Evolutionary conservation across 305 asterid species (phyloP).

Genomic region (Solanum aculeatissimum): DNA sequence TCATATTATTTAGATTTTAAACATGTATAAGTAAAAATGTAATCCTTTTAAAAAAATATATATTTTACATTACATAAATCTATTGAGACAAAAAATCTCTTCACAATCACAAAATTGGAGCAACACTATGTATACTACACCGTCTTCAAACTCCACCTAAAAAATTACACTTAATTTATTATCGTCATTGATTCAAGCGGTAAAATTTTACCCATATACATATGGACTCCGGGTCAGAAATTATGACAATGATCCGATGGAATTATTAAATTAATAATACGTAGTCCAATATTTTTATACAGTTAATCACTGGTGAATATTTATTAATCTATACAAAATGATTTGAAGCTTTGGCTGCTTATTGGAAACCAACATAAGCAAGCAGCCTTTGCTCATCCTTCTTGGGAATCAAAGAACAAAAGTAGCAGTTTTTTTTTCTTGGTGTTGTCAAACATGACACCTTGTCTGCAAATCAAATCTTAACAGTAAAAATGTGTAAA

Average conservation of each 20-base stretch:
- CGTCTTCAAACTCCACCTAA: rapidly evolving
- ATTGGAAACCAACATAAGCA: background rate
- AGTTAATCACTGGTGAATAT: no score
- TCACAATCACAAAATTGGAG: background rate
- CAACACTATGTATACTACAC: background rate
- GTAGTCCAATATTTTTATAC: no score
- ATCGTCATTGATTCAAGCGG: background rate
- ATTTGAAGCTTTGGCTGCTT: background rate
- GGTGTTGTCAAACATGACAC: conserved; percentile 4
- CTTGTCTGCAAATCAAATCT: conserved; percentile 17
- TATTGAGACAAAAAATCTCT: background rate
- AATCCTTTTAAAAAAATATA: background rate
- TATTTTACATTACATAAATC: background rate
- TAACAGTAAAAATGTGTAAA: conserved; percentile 7
- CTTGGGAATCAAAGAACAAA: conserved; percentile 3
- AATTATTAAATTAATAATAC: background rate
- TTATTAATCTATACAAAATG: background rate
- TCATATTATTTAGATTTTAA: background rate
- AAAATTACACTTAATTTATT: background rate
- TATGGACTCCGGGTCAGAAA: background rate
- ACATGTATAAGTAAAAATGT: background rate
- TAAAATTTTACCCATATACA: background rate
- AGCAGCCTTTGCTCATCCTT: background rate
- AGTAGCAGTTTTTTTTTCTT: background rate
- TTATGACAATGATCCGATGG: background rate